Evolutionary conservation across 176 grass and related monocot genomes (phyloP), one percentile per base, ranked within the genome.

Genomic region (Lolium perenne): DNA sequence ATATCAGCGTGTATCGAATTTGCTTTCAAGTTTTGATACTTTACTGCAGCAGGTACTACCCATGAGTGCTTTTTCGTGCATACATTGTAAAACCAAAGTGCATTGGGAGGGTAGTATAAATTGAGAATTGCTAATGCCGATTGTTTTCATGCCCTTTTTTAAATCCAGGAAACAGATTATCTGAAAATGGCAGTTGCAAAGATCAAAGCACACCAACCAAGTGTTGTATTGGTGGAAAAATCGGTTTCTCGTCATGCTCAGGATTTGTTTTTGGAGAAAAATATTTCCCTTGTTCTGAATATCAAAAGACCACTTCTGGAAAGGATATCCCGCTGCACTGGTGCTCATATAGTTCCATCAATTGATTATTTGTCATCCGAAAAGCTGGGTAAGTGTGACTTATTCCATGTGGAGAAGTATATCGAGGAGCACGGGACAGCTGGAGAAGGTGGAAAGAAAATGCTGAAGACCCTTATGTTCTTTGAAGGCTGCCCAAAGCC

Each of bases 21-120:
- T 95, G 84, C 97, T 98, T 84, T 98, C 97, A 71, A 98, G 97
- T 96, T 95, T 98, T 86, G 97, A 98, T 88, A 98, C 97, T 58
- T 91, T 98, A 86, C 84, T 98, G 81, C 97, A 98, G 80, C 97
- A 98, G 91, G 96, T 98, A 86, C 83, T 83, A 35, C 9, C 57
- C 71, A 74, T 76, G 18, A 79, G 54, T 70, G 29, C 45, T 74
- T 64, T 86, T 58, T 16, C 26, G 20, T 62, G 45, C 74, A 43
- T 75, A 69, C 77, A 16, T 45, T 82, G 16, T 77, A 59, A 86
- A 81, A 45, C 13, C 7, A 38, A 85, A 88, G 25, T 58, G 53
- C 43, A 64, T 17, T 71, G 38, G 75, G 15, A 72, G 57, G 54
- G 48, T 74, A 43, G 43, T 69, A 76, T 21, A 29, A 25, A 55